These are phyloP conservation scores for Gossypium arboreum DNA, from an alignment of 345 rosid species.

Conservation along the genomic window DNA sequence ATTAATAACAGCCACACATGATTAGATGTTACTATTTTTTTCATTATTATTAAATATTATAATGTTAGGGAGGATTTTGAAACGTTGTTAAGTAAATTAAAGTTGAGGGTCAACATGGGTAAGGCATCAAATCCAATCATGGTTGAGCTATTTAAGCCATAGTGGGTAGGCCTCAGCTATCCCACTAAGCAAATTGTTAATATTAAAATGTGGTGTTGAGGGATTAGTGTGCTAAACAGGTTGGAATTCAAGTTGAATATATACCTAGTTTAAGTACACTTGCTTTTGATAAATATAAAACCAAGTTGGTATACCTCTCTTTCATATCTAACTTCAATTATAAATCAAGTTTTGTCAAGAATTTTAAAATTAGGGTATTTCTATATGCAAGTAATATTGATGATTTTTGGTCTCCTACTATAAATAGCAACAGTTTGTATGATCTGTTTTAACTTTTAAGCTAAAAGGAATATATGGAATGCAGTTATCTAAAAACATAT, in stretches of 20 bases:
- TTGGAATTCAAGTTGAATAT: not conserved
- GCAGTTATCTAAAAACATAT: not conserved
- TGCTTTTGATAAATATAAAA: not conserved
- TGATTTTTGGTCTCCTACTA: too few relatives aligned
- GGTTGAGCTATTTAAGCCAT: conserved; percentile 4
- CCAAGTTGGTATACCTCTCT: not conserved
- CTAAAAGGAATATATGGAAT: not conserved
- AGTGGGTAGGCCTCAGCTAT: conserved; percentile 31
- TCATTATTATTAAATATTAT: too few relatives aligned
- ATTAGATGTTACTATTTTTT: too few relatives aligned
- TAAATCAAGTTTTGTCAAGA: not conserved
- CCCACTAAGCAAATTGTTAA: conserved; percentile 15
- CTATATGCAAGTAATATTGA: too few relatives aligned
- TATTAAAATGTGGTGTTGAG: conserved; percentile 5
- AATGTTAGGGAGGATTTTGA: too few relatives aligned
- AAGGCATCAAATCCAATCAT: conserved; percentile 14
- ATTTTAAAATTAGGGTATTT: not conserved
- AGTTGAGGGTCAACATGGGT: too few relatives aligned
- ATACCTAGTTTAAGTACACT: conserved; percentile 15
- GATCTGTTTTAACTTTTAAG: not conserved
- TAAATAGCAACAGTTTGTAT: too few relatives aligned
- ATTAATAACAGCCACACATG: too few relatives aligned
- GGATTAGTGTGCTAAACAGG: not conserved
- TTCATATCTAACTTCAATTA: too few relatives aligned
- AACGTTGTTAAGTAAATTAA: too few relatives aligned